Evolutionary conservation across 139 green algal species (phyloP), one percentile per base, ranked within the genome.

Genomic region (Chara braunii): DNA sequence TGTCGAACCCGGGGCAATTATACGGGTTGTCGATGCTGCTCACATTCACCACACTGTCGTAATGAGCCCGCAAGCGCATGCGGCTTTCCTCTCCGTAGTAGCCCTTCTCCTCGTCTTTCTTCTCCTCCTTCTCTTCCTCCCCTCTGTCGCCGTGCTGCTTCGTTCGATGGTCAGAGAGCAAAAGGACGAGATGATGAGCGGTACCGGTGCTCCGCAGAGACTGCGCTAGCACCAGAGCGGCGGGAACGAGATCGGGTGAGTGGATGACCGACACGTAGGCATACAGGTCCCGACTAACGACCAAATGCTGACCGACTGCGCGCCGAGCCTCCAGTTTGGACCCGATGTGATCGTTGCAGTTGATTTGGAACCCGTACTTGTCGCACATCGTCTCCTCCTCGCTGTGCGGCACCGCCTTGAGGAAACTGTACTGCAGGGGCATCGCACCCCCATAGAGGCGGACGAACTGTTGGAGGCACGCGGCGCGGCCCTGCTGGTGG

Each of bases 351-450:
- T 28, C 26, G 63, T 72, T 54, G 40, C 63, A 72, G 26, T 72
- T 36, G 23, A 72, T 37, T 12, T 36, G 26, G 51, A 72, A 50
- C 29, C 63, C 63, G 8, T 68, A 72, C 55, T 72, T 72, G 24
- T 72, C 63, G 11, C 63, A 72, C 11, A 69, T 57, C 37, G 66
- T 54, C 53, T 72, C 36, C 51, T 72, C 63, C 51, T 72, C 63
- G 8, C 11, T 55, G 30, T 72, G 53, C 9, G 55, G 28, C 2
- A 22, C 54, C 0, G 63, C 63, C 55, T 72, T 72, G 5, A 30
- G 33, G 51, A 51, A 64, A 34, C 53, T 70, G 63, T 72, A 72
- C 22, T 54, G 59, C 3, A 72, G 52, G 36, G 64, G 26, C 63
- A 72, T 51, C 11, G 9, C 48, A 23, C 28, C 63, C 24, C 63